Evolutionary conservation across 2,329 filamentous ascomycete species (phyloP).

Genomic region (Trichoderma guizhouense): DNA sequence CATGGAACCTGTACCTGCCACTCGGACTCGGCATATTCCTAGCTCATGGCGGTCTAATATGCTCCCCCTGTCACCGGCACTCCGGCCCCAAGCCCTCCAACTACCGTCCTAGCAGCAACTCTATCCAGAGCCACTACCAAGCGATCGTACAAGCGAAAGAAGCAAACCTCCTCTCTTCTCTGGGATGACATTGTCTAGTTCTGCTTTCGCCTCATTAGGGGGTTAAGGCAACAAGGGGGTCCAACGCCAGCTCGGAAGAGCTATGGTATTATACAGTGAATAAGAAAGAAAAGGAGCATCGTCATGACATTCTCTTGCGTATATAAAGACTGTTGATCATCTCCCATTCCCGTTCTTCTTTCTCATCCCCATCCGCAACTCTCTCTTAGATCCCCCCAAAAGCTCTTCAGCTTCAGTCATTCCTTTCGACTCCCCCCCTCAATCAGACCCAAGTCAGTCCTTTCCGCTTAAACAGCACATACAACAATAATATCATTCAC

Average conservation of each 20-base stretch:
- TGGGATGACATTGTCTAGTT: not conserved
- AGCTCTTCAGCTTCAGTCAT: not conserved
- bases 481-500: slow-evolving; percentile 13
- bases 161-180: not conserved
- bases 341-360: not conserved
- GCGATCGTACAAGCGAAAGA: not conserved
- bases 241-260: too few species aligned
- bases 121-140: not conserved
- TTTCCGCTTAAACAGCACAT: not conserved
- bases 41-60: not conserved
- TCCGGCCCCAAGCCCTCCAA: not conserved
- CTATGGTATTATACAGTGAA: not conserved
- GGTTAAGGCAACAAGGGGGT: not conserved
- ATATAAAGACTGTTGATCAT: slow-evolving; percentile 5
- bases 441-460: not conserved
- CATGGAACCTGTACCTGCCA: not conserved
- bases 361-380: not conserved
- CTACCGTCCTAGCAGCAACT: not conserved
- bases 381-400: not conserved
- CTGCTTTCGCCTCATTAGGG: not conserved
- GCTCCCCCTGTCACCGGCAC: not conserved
- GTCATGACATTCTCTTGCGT: not conserved
- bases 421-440: not conserved
- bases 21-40: not conserved
- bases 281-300: not conserved